Percentiles rank a stretch among this genome's conserved stretches.
Evolutionary conservation across 2,329 filamentous ascomycete species (phyloP).

Genomic region (Colletotrichum coccodes): DNA sequence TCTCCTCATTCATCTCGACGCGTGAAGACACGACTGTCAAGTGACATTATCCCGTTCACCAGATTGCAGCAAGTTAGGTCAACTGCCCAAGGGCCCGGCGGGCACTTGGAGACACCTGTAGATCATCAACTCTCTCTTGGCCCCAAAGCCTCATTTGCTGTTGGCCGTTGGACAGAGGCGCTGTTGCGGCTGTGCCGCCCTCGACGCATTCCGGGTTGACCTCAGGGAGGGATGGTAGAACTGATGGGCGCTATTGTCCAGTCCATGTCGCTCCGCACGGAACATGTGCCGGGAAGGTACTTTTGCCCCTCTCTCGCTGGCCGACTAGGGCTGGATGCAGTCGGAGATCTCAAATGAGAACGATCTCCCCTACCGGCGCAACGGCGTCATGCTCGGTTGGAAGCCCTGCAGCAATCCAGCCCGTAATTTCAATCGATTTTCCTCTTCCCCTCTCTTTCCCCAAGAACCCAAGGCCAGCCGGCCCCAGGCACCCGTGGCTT

Average conservation of each 20-base stretch:
- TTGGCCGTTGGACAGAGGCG: conserved; percentile 8
- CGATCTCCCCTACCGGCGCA: background rate
- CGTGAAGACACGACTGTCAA: conserved; percentile 24
- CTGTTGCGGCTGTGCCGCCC: conserved; percentile 11
- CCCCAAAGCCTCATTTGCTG: background rate
- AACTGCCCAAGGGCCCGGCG: conserved; percentile 9
- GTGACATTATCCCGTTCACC: conserved; percentile 14
- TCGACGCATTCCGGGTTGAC: conserved; percentile 2
- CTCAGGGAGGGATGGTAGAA: background rate
- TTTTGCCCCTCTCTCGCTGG: background rate
- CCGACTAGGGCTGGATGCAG: background rate
- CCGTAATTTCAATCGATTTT: conserved; percentile 3
- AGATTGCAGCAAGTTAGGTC: background rate
- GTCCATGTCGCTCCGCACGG: conserved; percentile 7
- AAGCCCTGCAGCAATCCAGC: conserved; percentile 10
- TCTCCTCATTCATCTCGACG: conserved; percentile 6
- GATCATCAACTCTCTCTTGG: background rate
- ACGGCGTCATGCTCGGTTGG: conserved; percentile 7
- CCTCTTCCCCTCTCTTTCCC: conserved; percentile 12
- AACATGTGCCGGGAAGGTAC: conserved; percentile 5
- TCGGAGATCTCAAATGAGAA: conserved; percentile 21
- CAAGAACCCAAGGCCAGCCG: background rate
- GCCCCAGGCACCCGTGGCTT: conserved; percentile 21
- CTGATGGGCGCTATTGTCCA: background rate
- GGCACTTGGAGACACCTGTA: background rate